phyloP scores from a whole-genome alignment of 2,329 filamentous ascomycete species.

The Neophaeococcomyces mojaviensis region DNA sequence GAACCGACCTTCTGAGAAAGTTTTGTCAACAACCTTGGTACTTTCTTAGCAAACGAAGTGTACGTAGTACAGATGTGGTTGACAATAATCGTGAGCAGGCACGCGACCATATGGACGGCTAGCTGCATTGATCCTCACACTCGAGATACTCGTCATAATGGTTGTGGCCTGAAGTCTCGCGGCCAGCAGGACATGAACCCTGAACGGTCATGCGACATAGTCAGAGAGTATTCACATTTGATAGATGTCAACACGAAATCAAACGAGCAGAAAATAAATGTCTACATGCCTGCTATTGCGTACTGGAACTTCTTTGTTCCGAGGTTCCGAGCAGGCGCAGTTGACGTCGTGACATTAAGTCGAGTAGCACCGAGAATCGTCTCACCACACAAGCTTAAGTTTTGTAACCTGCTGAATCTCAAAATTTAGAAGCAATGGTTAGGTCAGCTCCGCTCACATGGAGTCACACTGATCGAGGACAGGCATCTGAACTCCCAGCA shows the following conservation, averaged over 20 bases:
- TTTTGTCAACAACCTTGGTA: too few relatives aligned
- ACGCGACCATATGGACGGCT: too few relatives aligned
- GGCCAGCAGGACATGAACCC: too few relatives aligned
- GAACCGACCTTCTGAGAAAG: too few relatives aligned
- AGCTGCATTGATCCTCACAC: too few relatives aligned
- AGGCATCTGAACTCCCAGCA: conserved; percentile 44
- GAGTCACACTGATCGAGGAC: conserved; percentile 39
- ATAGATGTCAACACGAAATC: not conserved
- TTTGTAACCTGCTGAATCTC: not conserved
- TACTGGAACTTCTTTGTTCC: not conserved
- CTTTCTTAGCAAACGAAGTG: too few relatives aligned
- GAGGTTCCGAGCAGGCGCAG: not conserved
- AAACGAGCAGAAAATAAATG: not conserved
- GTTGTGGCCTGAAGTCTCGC: too few relatives aligned
- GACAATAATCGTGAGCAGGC: too few relatives aligned
- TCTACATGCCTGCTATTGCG: not conserved
- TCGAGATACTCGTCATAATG: too few relatives aligned
- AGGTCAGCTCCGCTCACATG: not conserved
- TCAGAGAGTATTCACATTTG: too few relatives aligned
- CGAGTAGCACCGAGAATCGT: not conserved
- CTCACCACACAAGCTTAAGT: not conserved
- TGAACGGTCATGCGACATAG: too few relatives aligned
- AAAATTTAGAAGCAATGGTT: not conserved
- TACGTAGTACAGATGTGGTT: too few relatives aligned
- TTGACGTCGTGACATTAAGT: not conserved